These are phyloP conservation scores for Microcyclosporella mali DNA, from an alignment of 2,329 filamentous ascomycete genomes.

Conservation along the genomic window DNA sequence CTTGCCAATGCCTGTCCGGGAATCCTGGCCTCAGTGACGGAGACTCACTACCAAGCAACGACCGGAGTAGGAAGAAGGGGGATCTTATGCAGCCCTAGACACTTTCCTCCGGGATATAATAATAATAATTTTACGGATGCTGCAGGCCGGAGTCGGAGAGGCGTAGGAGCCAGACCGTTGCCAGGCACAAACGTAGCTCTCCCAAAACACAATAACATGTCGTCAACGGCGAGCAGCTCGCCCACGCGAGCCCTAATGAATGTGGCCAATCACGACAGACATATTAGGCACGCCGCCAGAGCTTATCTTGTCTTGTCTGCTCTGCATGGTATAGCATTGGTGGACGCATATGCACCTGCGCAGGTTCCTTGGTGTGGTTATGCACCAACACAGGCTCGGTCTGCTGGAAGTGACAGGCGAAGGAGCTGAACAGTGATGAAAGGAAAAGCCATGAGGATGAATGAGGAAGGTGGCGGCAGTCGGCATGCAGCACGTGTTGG, in stretches of 20 bases:
- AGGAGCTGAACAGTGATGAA: no score
- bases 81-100: background rate
- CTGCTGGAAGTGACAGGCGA: no score
- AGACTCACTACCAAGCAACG: background rate
- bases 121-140: no score
- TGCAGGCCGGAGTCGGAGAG: no score
- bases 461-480: slow-evolving; percentile 20
- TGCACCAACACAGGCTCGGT: no score
- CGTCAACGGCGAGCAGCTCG: background rate
- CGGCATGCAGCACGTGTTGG: slow-evolving; percentile 32
- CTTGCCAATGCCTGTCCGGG: background rate
- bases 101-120: no score
- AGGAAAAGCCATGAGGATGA: no score
- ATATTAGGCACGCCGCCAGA: slow-evolving; percentile 3
- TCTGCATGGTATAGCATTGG: background rate
- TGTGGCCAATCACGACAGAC: background rate
- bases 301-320: background rate
- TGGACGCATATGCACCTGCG: no score
- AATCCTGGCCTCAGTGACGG: background rate
- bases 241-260: slow-evolving; percentile 1
- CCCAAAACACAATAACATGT: background rate
- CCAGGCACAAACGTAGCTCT: no score
- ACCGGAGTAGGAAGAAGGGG: background rate
- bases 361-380: no score
- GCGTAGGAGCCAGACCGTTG: no score